A percentile compares a stretch with the other conserved stretches of the same genome.
These are phyloP conservation scores for Aspergillus sp. DNA, from an alignment of 2,329 filamentous ascomycete genomes.

Conservation along the genomic window DNA sequence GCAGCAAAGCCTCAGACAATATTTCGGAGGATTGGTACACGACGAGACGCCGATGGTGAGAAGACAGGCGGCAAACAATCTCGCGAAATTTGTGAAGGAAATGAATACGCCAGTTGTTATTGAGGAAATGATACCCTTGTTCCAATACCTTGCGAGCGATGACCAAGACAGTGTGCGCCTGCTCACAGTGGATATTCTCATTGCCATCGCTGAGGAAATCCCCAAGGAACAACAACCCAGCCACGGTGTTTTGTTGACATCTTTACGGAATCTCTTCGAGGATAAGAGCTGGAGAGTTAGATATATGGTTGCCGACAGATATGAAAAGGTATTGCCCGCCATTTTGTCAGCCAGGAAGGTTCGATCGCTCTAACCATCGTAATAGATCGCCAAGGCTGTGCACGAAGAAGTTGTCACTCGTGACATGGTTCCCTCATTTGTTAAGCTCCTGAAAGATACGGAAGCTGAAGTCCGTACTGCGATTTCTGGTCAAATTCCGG, in stretches of 20 bases:
- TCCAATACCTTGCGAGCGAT: constrained; percentile 92
- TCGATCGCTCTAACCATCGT: constrained; percentile 9
- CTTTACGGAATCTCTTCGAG: constrained; percentile 88
- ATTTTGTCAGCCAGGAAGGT: background rate
- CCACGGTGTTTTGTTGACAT: constrained; percentile 86
- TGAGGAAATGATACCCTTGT: constrained; percentile 98
- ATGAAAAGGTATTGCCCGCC: constrained; percentile 72
- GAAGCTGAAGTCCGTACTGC: constrained; percentile 97
- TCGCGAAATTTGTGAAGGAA: constrained; percentile 96
- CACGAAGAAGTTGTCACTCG: constrained; percentile 93
- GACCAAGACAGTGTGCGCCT: constrained; percentile 97
- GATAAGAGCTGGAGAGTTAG: constrained; percentile 99
- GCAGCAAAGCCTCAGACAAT: constrained; percentile 85
- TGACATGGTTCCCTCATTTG: constrained; percentile 92
- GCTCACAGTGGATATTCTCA: constrained; percentile 92
- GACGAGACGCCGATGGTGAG: constrained; percentile 99
- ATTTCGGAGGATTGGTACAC: constrained; percentile 89
- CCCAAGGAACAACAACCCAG: constrained; percentile 97
- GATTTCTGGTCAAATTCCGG: constrained; percentile 93
- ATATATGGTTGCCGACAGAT: constrained; percentile 98
- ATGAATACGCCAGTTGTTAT: constrained; percentile 90
- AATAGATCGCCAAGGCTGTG: constrained; percentile 91
- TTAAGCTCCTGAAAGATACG: constrained; percentile 95
- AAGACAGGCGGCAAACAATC: constrained; percentile 90
- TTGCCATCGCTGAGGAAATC: constrained; percentile 92